Evolutionary conservation across 2,329 filamentous ascomycete genomes (phyloP), one percentile per base, ranked within the genome.

Genomic region (Epichloe hybrida): DNA sequence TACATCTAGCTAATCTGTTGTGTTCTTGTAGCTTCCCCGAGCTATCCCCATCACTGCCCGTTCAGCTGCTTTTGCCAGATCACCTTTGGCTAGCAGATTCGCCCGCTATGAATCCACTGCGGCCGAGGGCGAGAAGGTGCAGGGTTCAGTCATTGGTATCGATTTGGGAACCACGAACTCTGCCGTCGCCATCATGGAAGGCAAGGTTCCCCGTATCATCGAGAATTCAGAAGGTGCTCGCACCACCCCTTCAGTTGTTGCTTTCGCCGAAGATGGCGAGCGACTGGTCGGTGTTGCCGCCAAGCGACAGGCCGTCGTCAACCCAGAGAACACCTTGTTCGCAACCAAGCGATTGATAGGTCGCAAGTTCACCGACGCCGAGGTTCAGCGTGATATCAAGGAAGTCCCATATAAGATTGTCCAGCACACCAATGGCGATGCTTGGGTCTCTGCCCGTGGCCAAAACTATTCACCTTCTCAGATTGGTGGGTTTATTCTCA

Each of bases 331-430:
- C 79, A 97, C 91, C 52, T 83, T 97, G 53, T 97, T 96, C 70
- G 91, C 90, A 69, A 96, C 91, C 59, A 97, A 97, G 84, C 88
- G 91, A 81, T 83, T 97, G 69, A 96, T 97, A 70, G 91, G 91
- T 66, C 88, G 91, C 70, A 96, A 96, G 78, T 97, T 91, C 79
- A 88, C 80, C 69, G 91, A 97, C 63, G 68, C 76, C 58, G 91
- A 97, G 78, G 88, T 95, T 53, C 91, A 97, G 79, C 86, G 89
- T 64, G 91, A 97, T 67, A 87, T 97, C 68, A 89, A 95, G 76
- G 88, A 96, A 73, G 90, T 97, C 12, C 91, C 91, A 54, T 97
- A 95, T 81, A 96, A 95, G 82, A 96, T 97, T 61, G 84, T 95
- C 53, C 89, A 95, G 75, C 91, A 96, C 81, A 82, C 75, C 74